Percentiles rank a stretch among this genome's conserved stretches.
phyloP scores from a whole-genome alignment of 2,329 filamentous ascomycete genomes.

The Pseudogymnoascus sp. region DNA sequence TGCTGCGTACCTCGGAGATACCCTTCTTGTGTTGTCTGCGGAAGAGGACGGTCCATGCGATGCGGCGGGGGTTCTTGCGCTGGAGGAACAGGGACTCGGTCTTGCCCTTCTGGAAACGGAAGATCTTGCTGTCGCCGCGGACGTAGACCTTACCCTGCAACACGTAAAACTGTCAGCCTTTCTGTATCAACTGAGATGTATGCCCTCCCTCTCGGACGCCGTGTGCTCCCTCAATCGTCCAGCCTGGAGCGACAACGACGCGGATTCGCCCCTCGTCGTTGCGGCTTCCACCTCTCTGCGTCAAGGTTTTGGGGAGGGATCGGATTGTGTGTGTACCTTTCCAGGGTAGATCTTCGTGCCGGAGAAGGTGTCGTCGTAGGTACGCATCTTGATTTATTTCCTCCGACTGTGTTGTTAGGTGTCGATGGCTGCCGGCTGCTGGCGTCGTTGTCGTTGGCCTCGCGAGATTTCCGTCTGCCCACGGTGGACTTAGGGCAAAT shows the following conservation, averaged over 20 bases:
- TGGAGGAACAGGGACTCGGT: slow-evolving; percentile 99
- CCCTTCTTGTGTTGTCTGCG: slow-evolving; percentile 99
- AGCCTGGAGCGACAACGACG: slow-evolving; percentile 1
- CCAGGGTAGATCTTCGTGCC: slow-evolving; percentile 72
- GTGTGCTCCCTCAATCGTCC: not conserved
- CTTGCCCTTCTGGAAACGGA: slow-evolving; percentile 99
- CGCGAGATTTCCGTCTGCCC: slow-evolving; percentile 8
- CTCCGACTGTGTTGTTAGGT: slow-evolving; percentile 8
- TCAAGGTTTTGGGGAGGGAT: slow-evolving; percentile 14
- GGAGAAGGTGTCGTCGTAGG: slow-evolving; percentile 69
- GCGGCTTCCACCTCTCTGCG: slow-evolving; percentile 7
- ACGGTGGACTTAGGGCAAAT: slow-evolving; percentile 8
- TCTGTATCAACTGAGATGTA: slow-evolving; percentile 1
- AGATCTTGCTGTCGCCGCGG: slow-evolving; percentile 99
- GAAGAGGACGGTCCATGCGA: slow-evolving; percentile 97
- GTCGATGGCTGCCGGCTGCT: slow-evolving; percentile 8
- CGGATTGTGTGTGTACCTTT: slow-evolving; percentile 50
- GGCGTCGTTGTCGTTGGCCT: slow-evolving; percentile 8
- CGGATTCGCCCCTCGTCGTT: slow-evolving; percentile 8
- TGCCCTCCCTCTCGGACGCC: slow-evolving; percentile 4
- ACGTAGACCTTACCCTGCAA: slow-evolving; percentile 96
- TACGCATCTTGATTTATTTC: slow-evolving; percentile 9
- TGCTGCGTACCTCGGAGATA: slow-evolving; percentile 90
- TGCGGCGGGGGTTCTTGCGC: slow-evolving; percentile 99
- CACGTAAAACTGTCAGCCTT: slow-evolving; percentile 23